Percentiles rank a stretch among this genome's conserved stretches.
Evolutionary conservation across 805 yeast species (phyloP).

Genomic region (Ogataea haglerorum): DNA sequence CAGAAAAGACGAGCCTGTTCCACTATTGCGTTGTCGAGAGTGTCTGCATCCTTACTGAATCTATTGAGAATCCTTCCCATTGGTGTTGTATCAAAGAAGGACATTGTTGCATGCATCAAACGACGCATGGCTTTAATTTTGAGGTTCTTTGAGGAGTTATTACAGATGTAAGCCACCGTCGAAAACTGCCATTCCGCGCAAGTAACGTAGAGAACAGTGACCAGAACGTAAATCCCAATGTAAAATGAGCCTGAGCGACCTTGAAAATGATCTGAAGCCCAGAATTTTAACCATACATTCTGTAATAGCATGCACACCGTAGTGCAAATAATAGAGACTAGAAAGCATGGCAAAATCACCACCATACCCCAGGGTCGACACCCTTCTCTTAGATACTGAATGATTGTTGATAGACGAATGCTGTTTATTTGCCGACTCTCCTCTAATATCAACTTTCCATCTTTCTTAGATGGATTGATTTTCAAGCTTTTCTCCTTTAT

Average conservation of each 20-base stretch:
- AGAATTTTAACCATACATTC: conserved; percentile 77
- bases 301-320: conserved; percentile 53
- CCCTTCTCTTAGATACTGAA: background rate
- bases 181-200: conserved; percentile 42
- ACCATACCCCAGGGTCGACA: background rate
- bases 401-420: conserved; percentile 20
- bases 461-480: conserved; percentile 35
- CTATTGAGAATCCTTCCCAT: conserved; percentile 81
- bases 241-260: conserved; percentile 48
- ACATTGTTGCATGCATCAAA: conserved; percentile 75
- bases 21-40: conserved; percentile 72
- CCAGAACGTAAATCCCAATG: conserved; percentile 67
- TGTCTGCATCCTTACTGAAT: conserved; percentile 84
- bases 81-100: conserved; percentile 80
- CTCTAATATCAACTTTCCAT: conserved; percentile 44
- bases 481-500: conserved; percentile 23
- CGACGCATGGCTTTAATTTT: conserved; percentile 58
- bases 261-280: conserved; percentile 57
- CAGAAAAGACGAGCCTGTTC: conserved; percentile 63
- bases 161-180: conserved; percentile 46
- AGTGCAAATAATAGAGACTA: conserved; percentile 28
- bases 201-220: conserved; percentile 46
- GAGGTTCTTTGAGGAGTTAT: conserved; percentile 50
- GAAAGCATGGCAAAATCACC: conserved; percentile 1
- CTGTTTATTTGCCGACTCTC: conserved; percentile 51